A percentile compares a stretch with the other conserved stretches of the same genome.
phyloP scores from a whole-genome alignment of 495 filamentous ascomycete species.

The Penicillium canescens region DNA sequence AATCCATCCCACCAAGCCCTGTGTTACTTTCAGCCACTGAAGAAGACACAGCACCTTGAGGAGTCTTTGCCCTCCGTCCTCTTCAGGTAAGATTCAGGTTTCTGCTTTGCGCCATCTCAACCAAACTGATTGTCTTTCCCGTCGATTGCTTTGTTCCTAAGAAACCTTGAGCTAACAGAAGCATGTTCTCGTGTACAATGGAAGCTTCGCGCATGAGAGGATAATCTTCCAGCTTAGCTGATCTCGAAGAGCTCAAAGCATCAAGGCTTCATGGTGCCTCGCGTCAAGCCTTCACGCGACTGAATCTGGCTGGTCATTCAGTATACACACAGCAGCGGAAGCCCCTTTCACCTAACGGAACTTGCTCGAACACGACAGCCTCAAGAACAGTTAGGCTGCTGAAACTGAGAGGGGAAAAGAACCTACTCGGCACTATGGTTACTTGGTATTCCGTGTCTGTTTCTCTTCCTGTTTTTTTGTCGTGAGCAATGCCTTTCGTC shows the following conservation, averaged over 20 bases:
- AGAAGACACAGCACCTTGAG: background rate
- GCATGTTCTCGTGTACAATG: background rate
- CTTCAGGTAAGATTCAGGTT: constrained; percentile 1
- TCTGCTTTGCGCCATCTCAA: background rate
- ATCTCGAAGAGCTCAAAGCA: background rate
- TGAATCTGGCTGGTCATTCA: background rate
- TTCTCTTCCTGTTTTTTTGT: too few relatives aligned
- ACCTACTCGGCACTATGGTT: too few relatives aligned
- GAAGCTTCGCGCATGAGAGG: background rate
- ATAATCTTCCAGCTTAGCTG: background rate
- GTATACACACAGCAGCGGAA: background rate
- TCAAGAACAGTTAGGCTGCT: too few relatives aligned
- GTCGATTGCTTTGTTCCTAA: background rate
- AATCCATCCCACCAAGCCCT: background rate
- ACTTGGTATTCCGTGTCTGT: too few relatives aligned
- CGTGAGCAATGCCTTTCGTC: too few relatives aligned
- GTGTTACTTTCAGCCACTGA: background rate
- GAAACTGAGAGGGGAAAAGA: too few relatives aligned
- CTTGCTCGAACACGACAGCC: background rate
- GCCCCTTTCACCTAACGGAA: background rate
- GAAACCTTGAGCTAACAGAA: background rate
- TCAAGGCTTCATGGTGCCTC: background rate
- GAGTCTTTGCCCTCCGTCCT: background rate
- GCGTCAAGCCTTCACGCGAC: constrained; percentile 2
- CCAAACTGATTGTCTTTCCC: background rate